Conservation (phyloP, 108 stramenopile species). For the Cyclotella cryptica region DNA sequence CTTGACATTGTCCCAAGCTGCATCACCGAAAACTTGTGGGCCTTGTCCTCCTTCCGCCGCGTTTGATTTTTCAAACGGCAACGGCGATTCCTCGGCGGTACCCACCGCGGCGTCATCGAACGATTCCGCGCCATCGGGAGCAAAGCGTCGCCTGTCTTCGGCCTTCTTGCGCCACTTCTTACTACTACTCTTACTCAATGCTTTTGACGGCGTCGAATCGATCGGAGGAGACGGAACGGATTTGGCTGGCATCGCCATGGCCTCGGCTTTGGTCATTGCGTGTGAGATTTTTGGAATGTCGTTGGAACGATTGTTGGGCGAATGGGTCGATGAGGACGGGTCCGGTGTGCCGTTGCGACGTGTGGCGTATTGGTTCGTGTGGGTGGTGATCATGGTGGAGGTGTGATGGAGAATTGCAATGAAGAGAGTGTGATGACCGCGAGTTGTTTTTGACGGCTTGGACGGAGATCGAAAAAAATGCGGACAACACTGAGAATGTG, state of each 20-base stretch:
- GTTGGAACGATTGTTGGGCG: background rate
- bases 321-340: background rate
- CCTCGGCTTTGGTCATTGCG: slow-evolving; percentile 13
- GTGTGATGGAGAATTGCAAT: background rate
- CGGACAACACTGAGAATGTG: too few relatives aligned
- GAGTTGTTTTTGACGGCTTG: background rate
- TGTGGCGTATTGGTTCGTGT: background rate
- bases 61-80: slow-evolving; percentile 3
- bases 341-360: background rate
- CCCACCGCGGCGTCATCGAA: background rate
- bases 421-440: too few relatives aligned
- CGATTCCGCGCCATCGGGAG: background rate
- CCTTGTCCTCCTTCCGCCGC: background rate
- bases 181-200: background rate
- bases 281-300: background rate
- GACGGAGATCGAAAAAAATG: background rate
- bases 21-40: background rate
- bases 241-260: background rate
- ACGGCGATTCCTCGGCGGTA: too few relatives aligned
- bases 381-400: background rate
- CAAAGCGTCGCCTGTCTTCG: background rate
- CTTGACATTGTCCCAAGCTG: background rate
- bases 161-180: slow-evolving; percentile 15
- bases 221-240: background rate
- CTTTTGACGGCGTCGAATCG: background rate